These are phyloP conservation scores for Aspergillus sparsus DNA, from an alignment of 495 filamentous ascomycete genomes.

Conservation along the genomic window DNA sequence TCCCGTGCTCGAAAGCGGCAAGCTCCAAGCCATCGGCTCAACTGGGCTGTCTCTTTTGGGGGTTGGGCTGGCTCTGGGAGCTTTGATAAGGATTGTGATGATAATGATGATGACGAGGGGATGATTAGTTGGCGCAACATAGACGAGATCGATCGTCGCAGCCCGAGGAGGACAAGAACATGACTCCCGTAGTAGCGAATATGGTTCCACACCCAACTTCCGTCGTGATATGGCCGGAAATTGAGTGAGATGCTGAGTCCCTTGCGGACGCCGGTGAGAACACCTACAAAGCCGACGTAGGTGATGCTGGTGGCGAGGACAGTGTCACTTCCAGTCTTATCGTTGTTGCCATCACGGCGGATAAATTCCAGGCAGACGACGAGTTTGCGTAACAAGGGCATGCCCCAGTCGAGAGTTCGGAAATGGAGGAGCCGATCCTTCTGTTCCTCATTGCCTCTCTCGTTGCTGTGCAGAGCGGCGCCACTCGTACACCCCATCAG, in stretches of 20 bases:
- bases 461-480: conserved; percentile 36
- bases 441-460: conserved; percentile 35
- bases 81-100: neutral
- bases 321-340: conserved; percentile 7
- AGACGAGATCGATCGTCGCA: conserved; percentile 57
- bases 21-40: neutral
- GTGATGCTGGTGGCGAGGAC: conserved; percentile 60
- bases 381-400: conserved; percentile 58
- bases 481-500: conserved; percentile 70
- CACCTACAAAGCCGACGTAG: conserved; percentile 65
- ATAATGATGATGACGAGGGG: conserved; percentile 5
- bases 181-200: conserved; percentile 50
- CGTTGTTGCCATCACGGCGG: conserved; percentile 24
- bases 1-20: neutral
- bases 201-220: conserved; percentile 31
- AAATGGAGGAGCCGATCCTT: conserved; percentile 51
- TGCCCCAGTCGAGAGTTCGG: conserved; percentile 67
- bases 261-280: conserved; percentile 59
- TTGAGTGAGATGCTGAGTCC: conserved; percentile 64
- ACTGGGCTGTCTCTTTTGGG: neutral
- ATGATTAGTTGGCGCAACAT: conserved; percentile 50
- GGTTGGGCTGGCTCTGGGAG: too few relatives aligned
- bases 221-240: conserved; percentile 59
- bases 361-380: conserved; percentile 62
- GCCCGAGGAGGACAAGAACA: conserved; percentile 57